Percentiles rank a stretch among this genome's conserved stretches.
phyloP scores from a whole-genome alignment of 1,284 basidiomycete genomes.

The Heterobasidion occidentale region DNA sequence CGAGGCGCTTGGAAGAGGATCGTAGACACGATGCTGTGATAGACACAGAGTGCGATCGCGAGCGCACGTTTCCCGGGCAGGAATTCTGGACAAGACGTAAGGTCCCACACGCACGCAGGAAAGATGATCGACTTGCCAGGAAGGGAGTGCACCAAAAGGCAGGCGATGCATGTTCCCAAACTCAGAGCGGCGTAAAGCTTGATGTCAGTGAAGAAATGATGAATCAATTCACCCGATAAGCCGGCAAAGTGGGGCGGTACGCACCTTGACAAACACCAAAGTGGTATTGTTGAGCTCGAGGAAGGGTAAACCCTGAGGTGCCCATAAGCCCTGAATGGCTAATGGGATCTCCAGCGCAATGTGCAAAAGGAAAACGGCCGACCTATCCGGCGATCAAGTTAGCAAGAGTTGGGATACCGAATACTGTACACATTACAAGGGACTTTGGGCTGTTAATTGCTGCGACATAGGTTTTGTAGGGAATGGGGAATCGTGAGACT shows the following conservation, averaged over 20 bases:
- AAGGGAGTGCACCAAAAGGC: conserved; percentile 53
- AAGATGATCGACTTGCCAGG: conserved; percentile 39
- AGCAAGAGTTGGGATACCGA: not conserved
- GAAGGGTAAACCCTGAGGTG: conserved; percentile 58
- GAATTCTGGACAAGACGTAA: conserved; percentile 46
- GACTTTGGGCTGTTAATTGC: conserved; percentile 2
- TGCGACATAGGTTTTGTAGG: not conserved
- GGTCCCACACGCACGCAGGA: not conserved
- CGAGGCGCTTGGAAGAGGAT: conserved; percentile 70
- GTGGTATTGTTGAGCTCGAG: conserved; percentile 76
- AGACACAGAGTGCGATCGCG: conserved; percentile 68
- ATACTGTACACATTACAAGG: conserved; percentile 3
- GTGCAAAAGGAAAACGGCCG: conserved; percentile 67
- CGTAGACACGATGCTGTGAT: conserved; percentile 69
- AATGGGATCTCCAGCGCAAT: conserved; percentile 71
- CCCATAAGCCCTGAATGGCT: conserved; percentile 65
- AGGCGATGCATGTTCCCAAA: conserved; percentile 47
- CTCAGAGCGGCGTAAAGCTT: conserved; percentile 60
- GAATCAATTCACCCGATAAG: not conserved
- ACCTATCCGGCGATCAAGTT: conserved; percentile 26
- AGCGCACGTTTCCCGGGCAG: conserved; percentile 78
- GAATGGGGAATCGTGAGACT: not conserved
- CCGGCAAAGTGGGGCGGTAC: not conserved
- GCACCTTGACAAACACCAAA: conserved; percentile 65
- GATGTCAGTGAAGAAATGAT: not conserved